Conservation (phyloP, 2,329 filamentous ascomycete genomes). For the Cercospora nicotianae region DNA sequence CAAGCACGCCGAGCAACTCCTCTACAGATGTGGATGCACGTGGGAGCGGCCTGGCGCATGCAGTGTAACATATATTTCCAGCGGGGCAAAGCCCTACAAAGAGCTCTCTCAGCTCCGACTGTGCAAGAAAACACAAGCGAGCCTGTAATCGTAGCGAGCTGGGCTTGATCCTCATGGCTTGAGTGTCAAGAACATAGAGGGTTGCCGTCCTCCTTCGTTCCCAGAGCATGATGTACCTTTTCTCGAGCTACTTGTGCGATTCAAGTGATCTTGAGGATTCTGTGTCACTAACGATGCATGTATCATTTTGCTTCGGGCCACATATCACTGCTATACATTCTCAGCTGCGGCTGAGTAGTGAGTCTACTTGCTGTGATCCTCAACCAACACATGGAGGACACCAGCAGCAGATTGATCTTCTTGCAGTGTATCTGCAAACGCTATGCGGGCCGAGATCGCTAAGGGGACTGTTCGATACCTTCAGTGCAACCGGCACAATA, state of each 20-base stretch:
- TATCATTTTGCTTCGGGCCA: not conserved
- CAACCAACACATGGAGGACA: no score
- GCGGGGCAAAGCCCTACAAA: not conserved
- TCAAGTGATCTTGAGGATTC: not conserved
- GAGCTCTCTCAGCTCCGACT: not conserved
- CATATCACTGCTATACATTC: not conserved
- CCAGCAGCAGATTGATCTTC: rapidly evolving
- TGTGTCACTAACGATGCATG: not conserved
- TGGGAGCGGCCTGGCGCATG: not conserved
- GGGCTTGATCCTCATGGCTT: not conserved
- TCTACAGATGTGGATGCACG: not conserved
- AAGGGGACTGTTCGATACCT: not conserved
- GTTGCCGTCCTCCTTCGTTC: no score
- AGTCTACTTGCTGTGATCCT: no score
- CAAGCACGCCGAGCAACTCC: not conserved
- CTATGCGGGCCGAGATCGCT: not conserved
- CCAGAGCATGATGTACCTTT: no score
- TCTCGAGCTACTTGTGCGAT: no score
- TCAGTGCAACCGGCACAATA: not conserved
- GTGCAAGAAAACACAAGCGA: not conserved
- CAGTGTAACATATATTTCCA: not conserved
- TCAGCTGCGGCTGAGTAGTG: not conserved
- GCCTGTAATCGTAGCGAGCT: not conserved
- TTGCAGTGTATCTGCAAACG: not conserved
- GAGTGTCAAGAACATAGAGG: no score